phyloP scores from a whole-genome alignment of 805 yeast genomes.

The Kazachstania viticola region DNA sequence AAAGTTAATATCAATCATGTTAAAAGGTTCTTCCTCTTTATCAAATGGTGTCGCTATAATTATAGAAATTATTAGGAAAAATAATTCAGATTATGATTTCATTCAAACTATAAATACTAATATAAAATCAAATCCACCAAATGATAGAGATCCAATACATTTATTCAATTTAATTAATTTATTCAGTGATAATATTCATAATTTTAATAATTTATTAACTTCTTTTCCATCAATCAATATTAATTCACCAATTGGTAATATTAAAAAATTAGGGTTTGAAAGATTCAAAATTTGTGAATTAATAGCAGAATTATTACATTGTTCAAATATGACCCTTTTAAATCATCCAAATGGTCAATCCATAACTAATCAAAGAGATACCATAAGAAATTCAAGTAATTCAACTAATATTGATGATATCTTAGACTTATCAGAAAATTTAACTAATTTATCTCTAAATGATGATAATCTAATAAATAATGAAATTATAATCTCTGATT shows the following conservation, averaged over 20 bases:
- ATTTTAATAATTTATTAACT: constrained; percentile 50
- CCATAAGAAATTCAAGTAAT: constrained; percentile 30
- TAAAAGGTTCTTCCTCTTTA: constrained; percentile 73
- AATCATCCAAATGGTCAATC: constrained; percentile 66
- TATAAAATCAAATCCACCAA: constrained; percentile 82
- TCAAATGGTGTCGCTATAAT: constrained; percentile 90
- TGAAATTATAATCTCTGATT: constrained; percentile 9
- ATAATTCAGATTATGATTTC: constrained; percentile 87
- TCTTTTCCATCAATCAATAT: constrained; percentile 11
- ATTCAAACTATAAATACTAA: constrained; percentile 76
- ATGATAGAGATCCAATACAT: constrained; percentile 82
- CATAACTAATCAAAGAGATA: constrained; percentile 59
- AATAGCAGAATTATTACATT: constrained; percentile 85
- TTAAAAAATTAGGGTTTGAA: constrained; percentile 83
- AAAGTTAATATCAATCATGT: constrained; percentile 63
- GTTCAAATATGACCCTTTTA: constrained; percentile 89
- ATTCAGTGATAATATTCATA: constrained; percentile 62
- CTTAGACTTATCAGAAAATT: neutral
- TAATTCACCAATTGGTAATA: constrained; percentile 30
- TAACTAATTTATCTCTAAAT: neutral
- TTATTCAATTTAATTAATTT: constrained; percentile 72
- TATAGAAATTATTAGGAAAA: constrained; percentile 86
- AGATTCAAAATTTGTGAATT: constrained; percentile 85
- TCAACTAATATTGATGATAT: neutral
- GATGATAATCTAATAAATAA: constrained; percentile 2